phyloP scores from a whole-genome alignment of 2,329 filamentous ascomycete species.

The Penicillium griseofulvum region DNA sequence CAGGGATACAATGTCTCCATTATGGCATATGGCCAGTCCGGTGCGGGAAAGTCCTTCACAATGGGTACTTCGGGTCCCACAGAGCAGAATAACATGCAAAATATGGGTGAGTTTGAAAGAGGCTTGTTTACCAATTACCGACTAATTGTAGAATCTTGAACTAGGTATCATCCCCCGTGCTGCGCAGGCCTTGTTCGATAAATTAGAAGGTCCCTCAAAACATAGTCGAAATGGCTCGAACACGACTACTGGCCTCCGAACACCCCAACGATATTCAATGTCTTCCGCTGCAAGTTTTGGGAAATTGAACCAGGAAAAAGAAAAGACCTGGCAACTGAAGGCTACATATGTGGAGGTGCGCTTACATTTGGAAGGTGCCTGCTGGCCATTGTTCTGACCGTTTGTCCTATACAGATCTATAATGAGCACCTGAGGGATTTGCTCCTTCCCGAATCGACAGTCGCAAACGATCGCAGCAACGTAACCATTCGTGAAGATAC shows the following conservation, averaged over 20 bases:
- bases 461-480: conserved; percentile 65
- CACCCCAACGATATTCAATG: conserved; percentile 74
- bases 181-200: conserved; percentile 81
- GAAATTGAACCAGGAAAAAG: conserved; percentile 60
- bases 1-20: conserved; percentile 99
- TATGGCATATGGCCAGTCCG: conserved; percentile 94
- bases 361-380: not conserved
- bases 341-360: conserved; percentile 79
- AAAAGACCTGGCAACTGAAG: conserved; percentile 85
- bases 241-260: conserved; percentile 69
- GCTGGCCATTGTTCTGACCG: conserved; percentile 4
- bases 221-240: conserved; percentile 65
- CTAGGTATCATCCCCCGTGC: conserved; percentile 95
- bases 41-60: conserved; percentile 95
- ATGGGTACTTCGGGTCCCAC: conserved; percentile 91
- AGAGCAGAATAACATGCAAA: conserved; percentile 67
- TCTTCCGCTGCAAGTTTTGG: conserved; percentile 50
- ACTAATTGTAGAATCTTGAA: conserved; percentile 5
- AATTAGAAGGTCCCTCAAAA: conserved; percentile 62
- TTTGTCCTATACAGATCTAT: conserved; percentile 66
- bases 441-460: conserved; percentile 71
- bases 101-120: conserved; percentile 68
- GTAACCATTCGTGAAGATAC: conserved; percentile 94
- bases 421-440: conserved; percentile 94
- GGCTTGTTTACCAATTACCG: not conserved